These are phyloP conservation scores for Eudorina sp. DNA, from an alignment of 139 green algal genomes.

Conservation along the genomic window DNA sequence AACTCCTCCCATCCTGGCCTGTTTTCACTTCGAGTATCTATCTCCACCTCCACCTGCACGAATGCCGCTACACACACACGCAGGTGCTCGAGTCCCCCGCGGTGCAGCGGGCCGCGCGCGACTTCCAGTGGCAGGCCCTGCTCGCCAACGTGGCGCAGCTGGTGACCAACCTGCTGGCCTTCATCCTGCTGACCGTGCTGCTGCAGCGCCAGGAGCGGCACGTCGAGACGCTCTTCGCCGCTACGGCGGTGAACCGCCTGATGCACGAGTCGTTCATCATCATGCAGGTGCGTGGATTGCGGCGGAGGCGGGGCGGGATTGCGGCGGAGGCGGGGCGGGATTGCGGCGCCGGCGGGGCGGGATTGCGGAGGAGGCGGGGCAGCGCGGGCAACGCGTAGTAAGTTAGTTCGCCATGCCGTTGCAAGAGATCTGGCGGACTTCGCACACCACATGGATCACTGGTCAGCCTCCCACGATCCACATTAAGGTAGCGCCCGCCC, in stretches of 20 bases:
- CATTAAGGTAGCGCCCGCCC: too few species aligned
- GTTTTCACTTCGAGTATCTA: too few species aligned
- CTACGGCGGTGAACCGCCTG: not conserved
- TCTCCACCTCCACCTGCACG: too few species aligned
- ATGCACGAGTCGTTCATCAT: slow-evolving; percentile 36
- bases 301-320: not conserved
- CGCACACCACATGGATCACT: too few species aligned
- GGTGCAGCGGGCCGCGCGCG: slow-evolving; percentile 29
- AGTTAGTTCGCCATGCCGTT: too few species aligned
- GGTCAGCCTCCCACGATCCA: too few species aligned
- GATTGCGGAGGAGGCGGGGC: not conserved
- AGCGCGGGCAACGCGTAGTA: not conserved
- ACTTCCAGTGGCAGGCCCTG: slow-evolving; percentile 44
- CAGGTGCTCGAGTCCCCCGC: slow-evolving; percentile 30
- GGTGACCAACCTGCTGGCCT: slow-evolving; percentile 38
- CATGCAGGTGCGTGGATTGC: slow-evolving; percentile 5
- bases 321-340: not conserved
- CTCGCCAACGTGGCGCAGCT: slow-evolving; percentile 37
- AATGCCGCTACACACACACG: too few species aligned
- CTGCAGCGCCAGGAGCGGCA: not conserved
- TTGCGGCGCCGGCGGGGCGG: not conserved
- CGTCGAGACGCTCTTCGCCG: not conserved
- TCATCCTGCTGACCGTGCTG: slow-evolving; percentile 40
- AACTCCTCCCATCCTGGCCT: too few species aligned
- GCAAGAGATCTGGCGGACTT: too few species aligned